These are phyloP conservation scores for Pestalotiopsis sp. DNA, from an alignment of 2,329 filamentous ascomycete genomes.

Conservation along the genomic window DNA sequence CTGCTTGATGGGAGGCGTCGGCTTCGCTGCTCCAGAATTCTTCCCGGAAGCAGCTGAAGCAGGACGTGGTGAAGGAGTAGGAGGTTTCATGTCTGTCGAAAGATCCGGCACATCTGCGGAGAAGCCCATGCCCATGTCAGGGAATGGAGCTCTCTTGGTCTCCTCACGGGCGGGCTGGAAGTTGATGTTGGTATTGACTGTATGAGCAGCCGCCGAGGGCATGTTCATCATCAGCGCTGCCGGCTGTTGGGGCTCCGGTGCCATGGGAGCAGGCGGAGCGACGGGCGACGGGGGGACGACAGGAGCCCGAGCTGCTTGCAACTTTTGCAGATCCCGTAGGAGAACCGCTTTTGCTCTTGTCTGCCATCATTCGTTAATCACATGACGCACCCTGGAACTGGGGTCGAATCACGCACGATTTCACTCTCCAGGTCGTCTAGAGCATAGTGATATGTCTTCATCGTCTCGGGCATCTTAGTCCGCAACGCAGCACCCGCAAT, in stretches of 20 bases:
- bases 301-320: slow-evolving; percentile 33
- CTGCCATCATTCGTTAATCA: slow-evolving; percentile 29
- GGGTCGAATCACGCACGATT: slow-evolving; percentile 46
- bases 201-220: slow-evolving; percentile 35
- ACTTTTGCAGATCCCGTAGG: slow-evolving; percentile 53
- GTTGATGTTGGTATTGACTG: slow-evolving; percentile 26
- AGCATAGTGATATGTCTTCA: slow-evolving; percentile 52
- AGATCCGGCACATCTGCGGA: slow-evolving; percentile 33
- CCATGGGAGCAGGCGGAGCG: slow-evolving; percentile 18
- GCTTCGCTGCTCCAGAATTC: slow-evolving; percentile 14
- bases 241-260: slow-evolving; percentile 24
- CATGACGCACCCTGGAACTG: neutral
- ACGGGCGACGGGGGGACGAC: slow-evolving; percentile 19
- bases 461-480: slow-evolving; percentile 49
- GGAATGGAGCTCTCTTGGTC: slow-evolving; percentile 55
- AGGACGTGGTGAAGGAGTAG: slow-evolving; percentile 26
- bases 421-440: slow-evolving; percentile 61
- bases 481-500: slow-evolving; percentile 36
- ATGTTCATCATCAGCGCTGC: slow-evolving; percentile 37
- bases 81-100: slow-evolving; percentile 25
- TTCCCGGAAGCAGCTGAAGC: slow-evolving; percentile 24
- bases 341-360: slow-evolving; percentile 58
- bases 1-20: slow-evolving; percentile 25
- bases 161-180: slow-evolving; percentile 38
- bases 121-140: slow-evolving; percentile 58